Evolutionary conservation across 805 yeast genomes (phyloP).

Genomic region (Nakazawaea populi): DNA sequence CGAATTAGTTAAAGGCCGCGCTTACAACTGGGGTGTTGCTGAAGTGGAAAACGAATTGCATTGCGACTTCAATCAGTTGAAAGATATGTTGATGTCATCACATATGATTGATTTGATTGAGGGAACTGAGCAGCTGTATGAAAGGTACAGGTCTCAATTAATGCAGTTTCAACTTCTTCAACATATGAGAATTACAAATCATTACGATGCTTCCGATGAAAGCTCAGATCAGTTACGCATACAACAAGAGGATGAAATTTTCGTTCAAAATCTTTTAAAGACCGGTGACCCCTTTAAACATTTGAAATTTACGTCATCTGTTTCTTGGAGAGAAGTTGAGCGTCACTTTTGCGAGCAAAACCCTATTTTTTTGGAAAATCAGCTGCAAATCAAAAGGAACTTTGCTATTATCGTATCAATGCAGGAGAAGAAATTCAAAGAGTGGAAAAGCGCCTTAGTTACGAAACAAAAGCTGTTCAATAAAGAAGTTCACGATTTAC

Average conservation of each 20-base stretch:
- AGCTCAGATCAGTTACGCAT: too few species aligned
- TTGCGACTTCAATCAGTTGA: conserved; percentile 68
- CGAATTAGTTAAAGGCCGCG: conserved; percentile 60
- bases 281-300: conserved; percentile 24
- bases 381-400: conserved; percentile 34
- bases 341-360: conserved; percentile 32
- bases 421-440: conserved; percentile 55
- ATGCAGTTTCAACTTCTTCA: conserved; percentile 38
- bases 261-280: too few species aligned
- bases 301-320: conserved; percentile 31
- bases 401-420: conserved; percentile 35
- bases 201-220: conserved; percentile 15
- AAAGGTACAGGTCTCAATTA: conserved; percentile 55
- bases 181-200: conserved; percentile 13
- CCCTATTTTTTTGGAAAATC: conserved; percentile 41
- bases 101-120: conserved; percentile 72
- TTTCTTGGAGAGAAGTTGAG: conserved; percentile 32
- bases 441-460: conserved; percentile 53
- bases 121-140: conserved; percentile 78
- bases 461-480: conserved; percentile 52
- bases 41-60: conserved; percentile 74
- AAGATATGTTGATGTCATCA: conserved; percentile 58
- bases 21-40: conserved; percentile 80
- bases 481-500: conserved; percentile 41
- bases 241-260: conserved; percentile 15